Conservation (phyloP, 2,329 filamentous ascomycete genomes). For the Bimuria novae-zelandiae region DNA sequence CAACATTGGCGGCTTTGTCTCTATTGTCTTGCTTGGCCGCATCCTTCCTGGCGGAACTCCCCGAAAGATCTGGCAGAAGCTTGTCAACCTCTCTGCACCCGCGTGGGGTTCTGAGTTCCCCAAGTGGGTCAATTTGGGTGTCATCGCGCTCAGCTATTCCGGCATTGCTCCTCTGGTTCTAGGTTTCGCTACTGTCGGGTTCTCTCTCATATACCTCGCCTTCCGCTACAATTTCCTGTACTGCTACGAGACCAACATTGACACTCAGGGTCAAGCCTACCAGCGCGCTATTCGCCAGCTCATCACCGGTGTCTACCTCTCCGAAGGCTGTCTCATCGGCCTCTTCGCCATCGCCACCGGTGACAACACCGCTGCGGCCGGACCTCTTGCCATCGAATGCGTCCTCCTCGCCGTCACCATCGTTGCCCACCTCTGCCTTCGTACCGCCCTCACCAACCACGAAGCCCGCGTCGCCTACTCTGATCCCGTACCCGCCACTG, state of each 20-base stretch:
- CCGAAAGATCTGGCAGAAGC: slow-evolving; percentile 52
- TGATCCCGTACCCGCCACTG: slow-evolving; percentile 25
- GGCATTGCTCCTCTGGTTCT: slow-evolving; percentile 55
- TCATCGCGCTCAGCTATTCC: slow-evolving; percentile 53
- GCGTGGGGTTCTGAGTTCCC: slow-evolving; percentile 54
- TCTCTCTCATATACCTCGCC: slow-evolving; percentile 52
- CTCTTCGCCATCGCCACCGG: slow-evolving; percentile 50
- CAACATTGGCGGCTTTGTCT: slow-evolving; percentile 79
- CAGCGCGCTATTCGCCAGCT: slow-evolving; percentile 54
- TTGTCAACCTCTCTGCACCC: slow-evolving; percentile 49
- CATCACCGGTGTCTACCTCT: slow-evolving; percentile 53
- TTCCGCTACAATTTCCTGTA: slow-evolving; percentile 57
- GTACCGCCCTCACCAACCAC: slow-evolving; percentile 35
- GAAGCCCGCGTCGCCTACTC: slow-evolving; percentile 38
- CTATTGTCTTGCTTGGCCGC: slow-evolving; percentile 82
- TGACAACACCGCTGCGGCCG: slow-evolving; percentile 40
- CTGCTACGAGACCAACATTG: slow-evolving; percentile 52
- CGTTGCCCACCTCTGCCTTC: slow-evolving; percentile 47
- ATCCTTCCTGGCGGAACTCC: slow-evolving; percentile 53
- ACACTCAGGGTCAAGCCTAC: slow-evolving; percentile 54
- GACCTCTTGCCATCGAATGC: slow-evolving; percentile 51
- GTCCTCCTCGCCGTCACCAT: slow-evolving; percentile 48
- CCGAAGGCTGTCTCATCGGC: slow-evolving; percentile 54
- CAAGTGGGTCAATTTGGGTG: slow-evolving; percentile 52
- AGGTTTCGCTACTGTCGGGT: slow-evolving; percentile 51